Evolutionary conservation across 2,329 filamentous ascomycete species (phyloP).

Genomic region (Thielaviopsis ethacetica): DNA sequence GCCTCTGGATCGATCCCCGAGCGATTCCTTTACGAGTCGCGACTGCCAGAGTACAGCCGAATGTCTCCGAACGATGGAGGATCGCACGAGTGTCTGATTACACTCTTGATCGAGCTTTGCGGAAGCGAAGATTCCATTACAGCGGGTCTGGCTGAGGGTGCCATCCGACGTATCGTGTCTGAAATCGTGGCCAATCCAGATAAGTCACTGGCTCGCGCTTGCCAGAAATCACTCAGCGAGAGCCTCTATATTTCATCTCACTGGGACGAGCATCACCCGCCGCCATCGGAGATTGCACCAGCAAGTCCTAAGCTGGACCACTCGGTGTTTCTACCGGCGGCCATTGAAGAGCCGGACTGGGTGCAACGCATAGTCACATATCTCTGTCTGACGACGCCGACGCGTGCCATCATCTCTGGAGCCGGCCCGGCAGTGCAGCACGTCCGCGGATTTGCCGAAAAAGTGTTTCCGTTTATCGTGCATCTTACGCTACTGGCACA

Average conservation of each 20-base stretch:
- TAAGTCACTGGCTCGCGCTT: slow-evolving; percentile 31
- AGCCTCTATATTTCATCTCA: slow-evolving; percentile 36
- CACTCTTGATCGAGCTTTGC: slow-evolving; percentile 44
- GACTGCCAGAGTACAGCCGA: slow-evolving; percentile 32
- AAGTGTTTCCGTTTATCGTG: slow-evolving; percentile 66
- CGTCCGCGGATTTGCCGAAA: slow-evolving; percentile 53
- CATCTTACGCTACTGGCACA: slow-evolving; percentile 65
- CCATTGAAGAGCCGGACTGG: slow-evolving; percentile 38
- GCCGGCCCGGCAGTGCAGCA: slow-evolving; percentile 48
- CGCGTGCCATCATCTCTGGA: slow-evolving; percentile 46
- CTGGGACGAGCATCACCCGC: slow-evolving; percentile 39
- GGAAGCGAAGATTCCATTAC: slow-evolving; percentile 37
- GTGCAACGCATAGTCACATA: slow-evolving; percentile 36
- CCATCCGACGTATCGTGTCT: slow-evolving; percentile 39
- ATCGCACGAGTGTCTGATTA: slow-evolving; percentile 48
- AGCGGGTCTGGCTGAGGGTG: slow-evolving; percentile 44
- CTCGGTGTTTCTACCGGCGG: slow-evolving; percentile 20
- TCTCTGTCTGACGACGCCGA: slow-evolving; percentile 7
- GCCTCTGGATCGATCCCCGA: slow-evolving; percentile 52
- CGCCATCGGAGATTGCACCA: slow-evolving; percentile 31
- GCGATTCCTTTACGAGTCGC: slow-evolving; percentile 44
- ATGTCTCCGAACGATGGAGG: slow-evolving; percentile 28
- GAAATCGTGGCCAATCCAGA: slow-evolving; percentile 32
- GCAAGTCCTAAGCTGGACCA: slow-evolving; percentile 5
- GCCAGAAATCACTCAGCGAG: slow-evolving; percentile 34